Base-by-base conservation (phyloP, 129 eudicot species). In the Mikania micrantha region DNA sequence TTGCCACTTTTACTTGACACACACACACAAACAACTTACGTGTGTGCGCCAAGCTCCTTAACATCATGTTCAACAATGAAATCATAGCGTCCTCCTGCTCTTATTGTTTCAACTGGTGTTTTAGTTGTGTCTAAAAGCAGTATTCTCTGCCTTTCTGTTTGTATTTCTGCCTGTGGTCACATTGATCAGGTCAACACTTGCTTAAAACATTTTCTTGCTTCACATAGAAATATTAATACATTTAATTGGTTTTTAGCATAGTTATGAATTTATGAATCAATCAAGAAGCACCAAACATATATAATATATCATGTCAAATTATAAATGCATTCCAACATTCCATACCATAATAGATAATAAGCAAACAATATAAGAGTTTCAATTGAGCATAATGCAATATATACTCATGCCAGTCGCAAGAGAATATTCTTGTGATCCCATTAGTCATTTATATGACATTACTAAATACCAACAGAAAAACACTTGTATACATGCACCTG, bases 31-130 rank as follows among this genome's bases (percentile, higher is more conserved):
- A 64, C 7, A 69, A 77, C 96, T 70, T 86, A 93, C 98, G 98
- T 93, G 86, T 93, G 98, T 66, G 98, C 88, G 64, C 98, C 98
- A 52, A 93, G 92, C 74, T 93, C 98, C 73, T 93, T 93, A 19
- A 93, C 96, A 65, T 93, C 98, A 78, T 93, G 98, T 60, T 93
- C 98, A 63, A 93, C 98, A 69, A 93, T 93, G 59, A 93, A 93
- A 84, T 93, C 96, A 60, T 93, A 93, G 15, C 96, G 96, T 9
- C 98, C 98, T 49, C 96, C 96, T 62, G 96, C 95, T 68, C 98
- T 90, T 81, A 93, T 89, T 20, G 96, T 82, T 74, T 93, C 98
- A 32, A 93, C 96, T 9, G 98, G 96, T 48, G 96, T 64, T 79
- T 93, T 93, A n/a, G 87, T 80, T 61, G 96, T 93, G 81, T 93